Conservation (phyloP, 1,284 basidiomycete species). For the Puccinia novopanici region DNA sequence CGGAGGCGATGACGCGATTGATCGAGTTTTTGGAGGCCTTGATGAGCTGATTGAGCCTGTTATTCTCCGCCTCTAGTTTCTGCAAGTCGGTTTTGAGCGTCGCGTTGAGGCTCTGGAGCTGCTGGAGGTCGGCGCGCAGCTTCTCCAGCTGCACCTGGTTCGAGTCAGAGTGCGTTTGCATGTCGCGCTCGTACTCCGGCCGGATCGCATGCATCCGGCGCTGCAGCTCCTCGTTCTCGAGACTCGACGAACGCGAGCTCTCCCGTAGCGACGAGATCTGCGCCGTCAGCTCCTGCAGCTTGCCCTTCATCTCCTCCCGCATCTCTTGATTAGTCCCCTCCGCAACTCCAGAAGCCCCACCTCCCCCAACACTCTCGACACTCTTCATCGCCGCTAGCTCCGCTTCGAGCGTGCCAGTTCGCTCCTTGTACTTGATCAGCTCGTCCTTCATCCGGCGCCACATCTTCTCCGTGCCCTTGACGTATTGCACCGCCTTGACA, state of each 20-base stretch:
- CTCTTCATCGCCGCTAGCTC: conserved; percentile 36
- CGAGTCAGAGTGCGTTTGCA: background rate
- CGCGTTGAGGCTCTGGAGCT: background rate
- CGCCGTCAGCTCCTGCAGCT: conserved; percentile 19
- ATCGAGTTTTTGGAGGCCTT: conserved; percentile 40
- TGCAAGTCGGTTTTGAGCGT: background rate
- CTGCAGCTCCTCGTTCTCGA: conserved; percentile 44
- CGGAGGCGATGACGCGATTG: conserved; percentile 13
- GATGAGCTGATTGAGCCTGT: conserved; percentile 10
- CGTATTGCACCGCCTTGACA: conserved; percentile 58
- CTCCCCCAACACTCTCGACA: conserved; percentile 26
- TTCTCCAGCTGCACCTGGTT: background rate
- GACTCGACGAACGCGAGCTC: background rate
- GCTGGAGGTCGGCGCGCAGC: background rate
- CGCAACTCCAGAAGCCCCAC: background rate
- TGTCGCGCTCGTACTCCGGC: conserved; percentile 31
- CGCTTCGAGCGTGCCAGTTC: conserved; percentile 9
- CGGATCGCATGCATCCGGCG: conserved; percentile 15
- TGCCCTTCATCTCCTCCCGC: conserved; percentile 6
- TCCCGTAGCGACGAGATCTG: conserved; percentile 25
- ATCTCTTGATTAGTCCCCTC: background rate
- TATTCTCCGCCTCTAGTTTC: background rate
- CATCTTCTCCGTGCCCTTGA: conserved; percentile 90
- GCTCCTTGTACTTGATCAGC: conserved; percentile 54
- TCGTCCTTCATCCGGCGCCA: conserved; percentile 85